These are phyloP conservation scores for Taxawa tesnikishii DNA, from an alignment of 2,329 filamentous ascomycete genomes.

Conservation along the genomic window DNA sequence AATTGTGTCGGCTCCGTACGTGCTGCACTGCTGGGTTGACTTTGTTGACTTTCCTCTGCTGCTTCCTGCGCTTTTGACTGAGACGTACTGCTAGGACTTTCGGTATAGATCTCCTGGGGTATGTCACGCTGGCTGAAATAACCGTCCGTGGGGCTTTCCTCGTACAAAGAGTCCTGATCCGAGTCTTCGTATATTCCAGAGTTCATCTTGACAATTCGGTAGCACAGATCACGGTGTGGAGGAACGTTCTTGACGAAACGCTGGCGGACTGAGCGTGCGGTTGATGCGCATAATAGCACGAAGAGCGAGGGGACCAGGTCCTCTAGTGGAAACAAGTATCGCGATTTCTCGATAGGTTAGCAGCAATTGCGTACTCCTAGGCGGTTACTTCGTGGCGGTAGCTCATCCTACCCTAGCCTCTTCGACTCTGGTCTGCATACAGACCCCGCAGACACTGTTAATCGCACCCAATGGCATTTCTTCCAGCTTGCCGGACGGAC, in stretches of 20 bases:
- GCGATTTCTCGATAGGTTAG: neutral
- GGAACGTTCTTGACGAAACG: neutral
- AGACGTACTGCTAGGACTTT: neutral
- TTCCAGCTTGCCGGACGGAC: too few relatives aligned
- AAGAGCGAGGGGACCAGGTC: too few relatives aligned
- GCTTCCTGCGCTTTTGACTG: neutral
- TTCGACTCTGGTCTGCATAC: neutral
- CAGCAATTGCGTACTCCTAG: neutral
- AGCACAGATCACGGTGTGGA: neutral
- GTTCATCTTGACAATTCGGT: neutral
- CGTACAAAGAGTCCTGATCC: slow-evolving; percentile 1
- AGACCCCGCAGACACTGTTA: neutral
- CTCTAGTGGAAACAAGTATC: neutral
- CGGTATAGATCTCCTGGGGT: neutral
- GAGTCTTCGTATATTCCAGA: neutral
- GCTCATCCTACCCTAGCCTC: neutral
- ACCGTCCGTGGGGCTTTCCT: neutral
- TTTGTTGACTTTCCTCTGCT: neutral
- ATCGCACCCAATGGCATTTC: neutral
- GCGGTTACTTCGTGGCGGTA: neutral
- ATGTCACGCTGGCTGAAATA: neutral
- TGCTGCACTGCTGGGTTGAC: neutral
- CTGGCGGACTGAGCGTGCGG: too few relatives aligned
- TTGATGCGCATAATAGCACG: too few relatives aligned
- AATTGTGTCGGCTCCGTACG: neutral